These are phyloP conservation scores for Cutaneotrichosporon sp. DNA, from an alignment of 1,284 basidiomycete genomes.

Conservation along the genomic window DNA sequence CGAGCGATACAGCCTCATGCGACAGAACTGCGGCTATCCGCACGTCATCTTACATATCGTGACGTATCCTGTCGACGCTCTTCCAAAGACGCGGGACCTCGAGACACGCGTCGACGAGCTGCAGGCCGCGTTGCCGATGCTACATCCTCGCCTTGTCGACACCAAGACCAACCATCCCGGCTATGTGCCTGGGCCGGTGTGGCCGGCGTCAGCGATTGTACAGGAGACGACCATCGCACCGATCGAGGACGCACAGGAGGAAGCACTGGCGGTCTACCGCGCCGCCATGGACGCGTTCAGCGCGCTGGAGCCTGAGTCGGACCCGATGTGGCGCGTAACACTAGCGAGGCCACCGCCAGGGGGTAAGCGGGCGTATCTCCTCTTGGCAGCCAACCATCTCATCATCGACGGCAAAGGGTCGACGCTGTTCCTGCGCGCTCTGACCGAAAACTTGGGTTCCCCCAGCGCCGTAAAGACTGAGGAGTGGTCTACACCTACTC, in stretches of 20 bases:
- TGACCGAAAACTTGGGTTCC: not conserved
- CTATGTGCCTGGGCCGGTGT: conserved; percentile 2
- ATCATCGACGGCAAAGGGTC: conserved; percentile 10
- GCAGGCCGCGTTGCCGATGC: conserved; percentile 31
- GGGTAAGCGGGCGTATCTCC: conserved; percentile 27
- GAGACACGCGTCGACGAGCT: conserved; percentile 23
- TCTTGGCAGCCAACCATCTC: conserved; percentile 8
- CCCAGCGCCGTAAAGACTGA: not conserved
- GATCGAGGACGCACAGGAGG: not conserved
- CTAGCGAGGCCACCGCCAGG: not conserved
- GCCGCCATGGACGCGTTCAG: not conserved
- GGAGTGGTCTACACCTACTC: not conserved
- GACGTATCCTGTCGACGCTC: conserved; percentile 16
- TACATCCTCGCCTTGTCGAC: conserved; percentile 19
- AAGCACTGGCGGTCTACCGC: not conserved
- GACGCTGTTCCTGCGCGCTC: not conserved
- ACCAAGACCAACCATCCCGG: conserved; percentile 10
- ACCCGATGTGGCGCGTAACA: conserved; percentile 12
- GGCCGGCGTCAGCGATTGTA: conserved; percentile 1
- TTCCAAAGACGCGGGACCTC: conserved; percentile 19
- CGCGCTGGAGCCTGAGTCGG: not conserved
- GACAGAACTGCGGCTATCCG: conserved; percentile 26
- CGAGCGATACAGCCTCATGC: conserved; percentile 30
- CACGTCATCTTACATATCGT: conserved; percentile 22
- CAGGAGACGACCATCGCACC: not conserved